These are phyloP conservation scores for Penicillium carneum DNA, from an alignment of 2,329 filamentous ascomycete genomes.

Conservation along the genomic window DNA sequence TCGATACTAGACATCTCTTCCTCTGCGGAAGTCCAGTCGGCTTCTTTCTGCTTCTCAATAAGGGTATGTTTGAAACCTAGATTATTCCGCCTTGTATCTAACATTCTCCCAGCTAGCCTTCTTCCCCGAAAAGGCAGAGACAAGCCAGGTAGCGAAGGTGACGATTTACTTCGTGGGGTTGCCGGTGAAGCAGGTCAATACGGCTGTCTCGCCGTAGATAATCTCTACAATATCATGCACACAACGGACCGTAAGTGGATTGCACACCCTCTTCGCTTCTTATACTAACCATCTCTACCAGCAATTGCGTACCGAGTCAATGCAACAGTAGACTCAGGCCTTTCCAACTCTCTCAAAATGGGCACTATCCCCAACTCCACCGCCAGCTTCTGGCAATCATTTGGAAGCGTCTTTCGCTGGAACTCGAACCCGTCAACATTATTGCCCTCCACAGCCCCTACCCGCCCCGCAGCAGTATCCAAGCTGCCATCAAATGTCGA, in stretches of 20 bases:
- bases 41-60: conserved; percentile 90
- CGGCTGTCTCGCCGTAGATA: conserved; percentile 91
- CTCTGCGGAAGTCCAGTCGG: conserved; percentile 87
- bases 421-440: conserved; percentile 56
- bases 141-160: conserved; percentile 76
- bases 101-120: conserved; percentile 60
- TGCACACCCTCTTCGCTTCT: background rate
- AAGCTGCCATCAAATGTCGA: conserved; percentile 77
- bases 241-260: conserved; percentile 65
- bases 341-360: conserved; percentile 76
- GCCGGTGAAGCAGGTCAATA: conserved; percentile 81
- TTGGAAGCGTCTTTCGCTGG: conserved; percentile 68
- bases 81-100: conserved; percentile 31
- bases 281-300: conserved; percentile 59
- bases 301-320: conserved; percentile 91
- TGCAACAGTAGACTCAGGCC: conserved; percentile 81
- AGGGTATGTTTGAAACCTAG: conserved; percentile 42
- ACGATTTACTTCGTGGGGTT: conserved; percentile 67
- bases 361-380: conserved; percentile 79
- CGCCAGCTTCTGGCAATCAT: conserved; percentile 68
- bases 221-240: conserved; percentile 91
- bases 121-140: conserved; percentile 76
- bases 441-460: conserved; percentile 71
- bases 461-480: conserved; percentile 64
- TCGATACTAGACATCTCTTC: conserved; percentile 89